A percentile compares a stretch with the other conserved stretches of the same genome.
These are phyloP conservation scores for Phyllostachys edulis DNA, from an alignment of 176 grass and related monocot genomes.

Conservation along the genomic window DNA sequence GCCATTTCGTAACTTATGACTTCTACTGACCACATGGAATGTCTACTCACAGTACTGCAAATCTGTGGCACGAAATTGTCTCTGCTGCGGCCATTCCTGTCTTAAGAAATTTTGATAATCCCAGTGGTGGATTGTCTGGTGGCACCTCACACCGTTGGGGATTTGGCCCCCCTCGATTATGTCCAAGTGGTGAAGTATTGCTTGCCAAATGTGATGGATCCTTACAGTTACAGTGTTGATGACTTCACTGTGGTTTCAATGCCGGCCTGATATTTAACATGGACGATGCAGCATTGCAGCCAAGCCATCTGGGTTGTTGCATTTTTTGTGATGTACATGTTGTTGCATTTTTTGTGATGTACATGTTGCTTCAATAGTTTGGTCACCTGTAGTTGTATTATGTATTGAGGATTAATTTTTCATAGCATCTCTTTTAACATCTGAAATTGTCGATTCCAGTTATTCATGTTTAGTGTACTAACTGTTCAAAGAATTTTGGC, in stretches of 20 bases:
- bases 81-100: neutral
- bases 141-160: neutral
- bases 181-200: neutral
- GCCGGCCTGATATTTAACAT: neutral
- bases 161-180: neutral
- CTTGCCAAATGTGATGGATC: neutral
- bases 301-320: neutral
- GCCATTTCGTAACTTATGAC: neutral
- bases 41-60: neutral
- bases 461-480: neutral
- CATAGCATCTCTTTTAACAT: neutral
- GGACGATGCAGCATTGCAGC: neutral
- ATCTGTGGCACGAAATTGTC: neutral
- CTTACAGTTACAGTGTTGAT: neutral
- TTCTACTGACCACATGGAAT: neutral
- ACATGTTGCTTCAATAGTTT: neutral
- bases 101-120: neutral
- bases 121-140: neutral
- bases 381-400: neutral
- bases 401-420: neutral
- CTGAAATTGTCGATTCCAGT: neutral
- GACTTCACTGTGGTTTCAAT: neutral
- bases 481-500: neutral
- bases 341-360: conserved; percentile 24
- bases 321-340: too few relatives aligned